These are phyloP conservation scores for Rhodamnia argentea DNA, from an alignment of 345 rosid genomes.

Conservation along the genomic window DNA sequence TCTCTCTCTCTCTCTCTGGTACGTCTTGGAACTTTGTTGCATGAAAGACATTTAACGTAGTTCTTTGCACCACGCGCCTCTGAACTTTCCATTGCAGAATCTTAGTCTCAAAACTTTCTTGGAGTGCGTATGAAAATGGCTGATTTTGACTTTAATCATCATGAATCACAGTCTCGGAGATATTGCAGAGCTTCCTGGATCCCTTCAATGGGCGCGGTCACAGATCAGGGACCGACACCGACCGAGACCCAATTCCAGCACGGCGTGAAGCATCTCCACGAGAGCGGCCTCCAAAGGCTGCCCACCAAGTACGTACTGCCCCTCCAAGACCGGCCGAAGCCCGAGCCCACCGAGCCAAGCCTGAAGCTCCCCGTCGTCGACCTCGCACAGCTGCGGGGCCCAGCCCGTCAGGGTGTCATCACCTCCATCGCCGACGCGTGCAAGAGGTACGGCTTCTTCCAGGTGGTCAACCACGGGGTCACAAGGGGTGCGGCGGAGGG, in stretches of 20 bases:
- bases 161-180: not conserved
- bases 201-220: not conserved
- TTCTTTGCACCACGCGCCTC: no score
- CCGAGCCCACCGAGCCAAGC: not conserved
- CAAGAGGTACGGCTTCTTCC: slow-evolving; percentile 67
- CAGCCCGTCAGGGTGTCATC: slow-evolving; percentile 33
- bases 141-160: not conserved
- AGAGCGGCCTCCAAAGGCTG: slow-evolving; percentile 40
- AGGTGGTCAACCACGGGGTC: slow-evolving; percentile 78
- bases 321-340: slow-evolving; percentile 34
- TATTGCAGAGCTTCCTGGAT: not conserved
- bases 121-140: no score
- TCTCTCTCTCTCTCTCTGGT: not conserved
- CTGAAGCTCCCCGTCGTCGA: slow-evolving; percentile 60
- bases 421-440: slow-evolving; percentile 52
- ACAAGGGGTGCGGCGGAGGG: slow-evolving; percentile 27
- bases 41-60: not conserved
- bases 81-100: no score
- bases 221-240: not conserved
- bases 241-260: not conserved
- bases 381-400: slow-evolving; percentile 48
- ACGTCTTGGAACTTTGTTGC: not conserved
- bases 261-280: slow-evolving; percentile 71
- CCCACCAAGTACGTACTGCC: slow-evolving; percentile 68
- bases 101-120: no score